Evolutionary conservation across 306 rosid genomes (phyloP), one percentile per base, ranked within the genome.

Genomic region (Lathyrus aphaca): DNA sequence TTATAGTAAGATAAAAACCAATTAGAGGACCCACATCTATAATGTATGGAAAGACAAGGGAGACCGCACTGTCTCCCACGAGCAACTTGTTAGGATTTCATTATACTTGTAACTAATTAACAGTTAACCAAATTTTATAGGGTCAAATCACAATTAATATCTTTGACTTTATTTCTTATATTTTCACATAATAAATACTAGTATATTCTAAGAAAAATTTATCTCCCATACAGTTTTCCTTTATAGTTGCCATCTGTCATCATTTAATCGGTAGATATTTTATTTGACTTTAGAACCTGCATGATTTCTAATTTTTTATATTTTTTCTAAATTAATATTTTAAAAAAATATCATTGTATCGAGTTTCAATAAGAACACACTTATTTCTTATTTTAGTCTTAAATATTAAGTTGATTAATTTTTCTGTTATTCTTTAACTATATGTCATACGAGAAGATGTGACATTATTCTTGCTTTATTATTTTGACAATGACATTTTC

Each of bases 1-100:
- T 30, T 30, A 30, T 30, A 4, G 7, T 30, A 35, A 35, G 39
- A 35, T 35, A 35, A 35, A 35, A 35, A 35, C 2, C 2, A 11
- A 12, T 11, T 53, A 11, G 35, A 35, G 59, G 25, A 30, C 60
- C 58, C 10, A 18, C 60, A 11, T 11, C 16, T 54, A 54, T 17
- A 54, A 23, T 54, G 6, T 23, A 54, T 54, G 9, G 5, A 54
- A 54, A 54, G 30, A 54, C 60, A 54, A 23, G 35, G 60, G 60
- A 54, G 60, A 54, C 60, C 35, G 10, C 15, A 54, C 35, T 54
- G 60, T 54, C 35, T 54, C 37, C 60, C 37, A 54, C 60, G 13
- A 54, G 16, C 60, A 54, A 23, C 60, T 54, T 23, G 58, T 51
- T 18, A 21, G 57, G 12, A 48, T 48, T 53, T 11, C 32, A 13